A percentile compares a stretch with the other conserved stretches of the same genome.
These are phyloP conservation scores for Xerocomellus chrysenteron DNA, from an alignment of 768 basidiomycete genomes.

Conservation along the genomic window DNA sequence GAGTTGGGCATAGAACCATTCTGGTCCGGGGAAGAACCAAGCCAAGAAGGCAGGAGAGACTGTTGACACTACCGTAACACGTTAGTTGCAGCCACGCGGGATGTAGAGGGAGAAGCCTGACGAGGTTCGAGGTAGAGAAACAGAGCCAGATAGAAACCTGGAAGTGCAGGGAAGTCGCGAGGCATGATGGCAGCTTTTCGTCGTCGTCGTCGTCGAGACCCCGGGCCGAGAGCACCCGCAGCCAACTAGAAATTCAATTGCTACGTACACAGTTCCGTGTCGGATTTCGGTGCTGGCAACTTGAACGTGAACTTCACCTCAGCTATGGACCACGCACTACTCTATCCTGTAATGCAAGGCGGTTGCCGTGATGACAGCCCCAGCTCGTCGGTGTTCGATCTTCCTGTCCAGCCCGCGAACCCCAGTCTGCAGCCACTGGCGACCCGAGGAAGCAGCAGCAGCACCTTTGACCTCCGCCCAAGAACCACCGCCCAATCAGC, in stretches of 20 bases:
- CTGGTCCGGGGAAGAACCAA: conserved; percentile 58
- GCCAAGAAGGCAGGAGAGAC: conserved; percentile 49
- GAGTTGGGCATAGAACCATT: conserved; percentile 67
- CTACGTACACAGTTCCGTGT: no score
- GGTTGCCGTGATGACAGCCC: conserved; percentile 45
- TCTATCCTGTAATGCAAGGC: conserved; percentile 7
- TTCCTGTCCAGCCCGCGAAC: conserved; percentile 48
- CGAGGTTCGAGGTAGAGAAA: conserved; percentile 69
- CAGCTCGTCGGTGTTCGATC: conserved; percentile 73
- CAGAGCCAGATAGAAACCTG: conserved; percentile 59
- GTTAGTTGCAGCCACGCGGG: conserved; percentile 13
- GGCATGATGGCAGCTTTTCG: conserved; percentile 12
- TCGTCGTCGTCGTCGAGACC: background rate
- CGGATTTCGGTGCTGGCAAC: no score
- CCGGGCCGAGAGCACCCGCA: no score
- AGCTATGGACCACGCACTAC: conserved; percentile 16
- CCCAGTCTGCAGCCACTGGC: conserved; percentile 20
- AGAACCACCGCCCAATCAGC: conserved; percentile 2
- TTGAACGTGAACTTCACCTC: background rate
- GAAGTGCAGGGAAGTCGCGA: conserved; percentile 51
- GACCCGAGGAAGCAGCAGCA: conserved; percentile 8
- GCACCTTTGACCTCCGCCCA: background rate
- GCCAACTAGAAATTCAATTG: no score
- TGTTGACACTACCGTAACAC: conserved; percentile 43
- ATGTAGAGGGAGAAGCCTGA: conserved; percentile 25